Evolutionary conservation across 2,329 filamentous ascomycete species (phyloP), one percentile per base, ranked within the genome.

Genomic region (Gremmenia infestans): DNA sequence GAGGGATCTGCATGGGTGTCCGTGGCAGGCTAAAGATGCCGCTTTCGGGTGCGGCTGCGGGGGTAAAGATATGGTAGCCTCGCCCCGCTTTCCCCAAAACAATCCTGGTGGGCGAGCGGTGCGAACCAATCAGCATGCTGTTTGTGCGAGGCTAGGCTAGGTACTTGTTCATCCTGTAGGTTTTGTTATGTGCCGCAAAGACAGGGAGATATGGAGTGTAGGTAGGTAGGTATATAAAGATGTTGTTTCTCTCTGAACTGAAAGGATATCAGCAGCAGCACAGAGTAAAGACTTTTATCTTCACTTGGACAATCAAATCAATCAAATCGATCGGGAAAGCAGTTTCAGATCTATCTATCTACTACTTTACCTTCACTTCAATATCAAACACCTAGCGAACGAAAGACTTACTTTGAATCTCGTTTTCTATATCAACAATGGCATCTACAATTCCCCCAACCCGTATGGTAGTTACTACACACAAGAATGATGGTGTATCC

Each of bases 391-490:
- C 2, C 25, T 25, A 28, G 7, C 8, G 9, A 28, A 28, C 28
- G 28, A 28, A 28, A 37, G 28, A 17, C 9, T 14, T 23, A 39
- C 42, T 17, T 17, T 28, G 25, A 48, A 11, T 4, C 14, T 39
- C 37, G 6, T n/a, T 15, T 9, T 17, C 12, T 2, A 53, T 28
- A 35, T 28, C 49, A 52, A 42, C 19, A 47, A 52, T 48, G 45
- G 15, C 46, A 40, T 50, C 54, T 11, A 25, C 50, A 25, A 12
- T 50, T 7, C 50, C 54, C 3, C 14, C 28, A 37, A 62, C 68
- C 12, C 70, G 69, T 25, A 51, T 72, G 8, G 63, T 73, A 22
- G 56, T 65, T 48, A 72, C 71, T 5, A 58, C 62, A 8, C 68
- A 72, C 63, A 56, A 57, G 14, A 48, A 60, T 12, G 60, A 67